These are phyloP conservation scores for Myriosclerotinia curreyana DNA, from an alignment of 2,329 filamentous ascomycete species.

Conservation along the genomic window DNA sequence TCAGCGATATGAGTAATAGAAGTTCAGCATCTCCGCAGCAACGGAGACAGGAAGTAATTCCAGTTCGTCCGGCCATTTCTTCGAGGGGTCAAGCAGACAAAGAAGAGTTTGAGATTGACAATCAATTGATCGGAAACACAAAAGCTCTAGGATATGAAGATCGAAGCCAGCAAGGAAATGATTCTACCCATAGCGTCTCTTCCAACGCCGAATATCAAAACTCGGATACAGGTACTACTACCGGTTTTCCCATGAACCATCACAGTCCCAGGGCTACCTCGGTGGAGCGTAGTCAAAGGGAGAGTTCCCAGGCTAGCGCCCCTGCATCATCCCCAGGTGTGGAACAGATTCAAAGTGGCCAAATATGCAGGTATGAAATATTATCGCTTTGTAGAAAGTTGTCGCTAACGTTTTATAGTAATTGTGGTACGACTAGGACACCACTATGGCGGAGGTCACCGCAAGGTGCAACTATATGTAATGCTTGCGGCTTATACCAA, in stretches of 20 bases:
- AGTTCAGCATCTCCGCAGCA: conserved; percentile 26
- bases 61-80: conserved; percentile 27
- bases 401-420: conserved; percentile 55
- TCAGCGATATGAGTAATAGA: conserved; percentile 31
- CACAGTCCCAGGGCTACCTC: conserved; percentile 28
- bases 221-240: conserved; percentile 26
- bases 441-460: conserved; percentile 93
- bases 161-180: conserved; percentile 21
- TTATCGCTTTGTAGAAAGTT: not conserved
- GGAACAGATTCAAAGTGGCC: conserved; percentile 49
- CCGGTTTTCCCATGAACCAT: conserved; percentile 23
- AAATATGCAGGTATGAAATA: conserved; percentile 65
- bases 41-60: conserved; percentile 30
- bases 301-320: conserved; percentile 23
- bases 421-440: conserved; percentile 90
- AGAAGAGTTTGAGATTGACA: conserved; percentile 33
- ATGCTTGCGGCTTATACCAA: conserved; percentile 91
- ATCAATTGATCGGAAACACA: conserved; percentile 32
- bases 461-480: conserved; percentile 92
- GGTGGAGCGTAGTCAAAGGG: conserved; percentile 28
- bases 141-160: conserved; percentile 24
- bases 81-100: conserved; percentile 30
- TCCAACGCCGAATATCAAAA: conserved; percentile 26
- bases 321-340: conserved; percentile 16
- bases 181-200: conserved; percentile 25